Percentiles rank a stretch among this genome's conserved stretches.
Conservation (phyloP, 768 basidiomycete genomes). For the Serendipita sp. region DNA sequence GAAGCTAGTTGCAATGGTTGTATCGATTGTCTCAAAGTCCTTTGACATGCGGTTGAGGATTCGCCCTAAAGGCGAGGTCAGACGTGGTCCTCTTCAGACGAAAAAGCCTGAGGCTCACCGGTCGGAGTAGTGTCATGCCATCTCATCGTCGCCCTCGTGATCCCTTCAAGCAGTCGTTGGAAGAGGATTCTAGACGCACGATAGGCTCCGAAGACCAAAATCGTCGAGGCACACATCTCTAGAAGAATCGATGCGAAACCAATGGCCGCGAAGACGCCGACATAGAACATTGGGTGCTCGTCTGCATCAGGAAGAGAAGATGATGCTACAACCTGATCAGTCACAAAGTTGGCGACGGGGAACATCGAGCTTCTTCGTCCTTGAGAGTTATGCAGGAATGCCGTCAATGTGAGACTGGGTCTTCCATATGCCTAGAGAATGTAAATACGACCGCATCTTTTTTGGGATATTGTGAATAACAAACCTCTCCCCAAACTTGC, state of each 20-base stretch:
- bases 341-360: neutral
- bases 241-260: slow-evolving; percentile 35
- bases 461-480: neutral
- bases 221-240: slow-evolving; percentile 30
- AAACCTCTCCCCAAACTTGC: slow-evolving; percentile 28
- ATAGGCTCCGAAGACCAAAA: slow-evolving; percentile 31
- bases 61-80: slow-evolving; percentile 32
- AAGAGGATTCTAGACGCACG: slow-evolving; percentile 18
- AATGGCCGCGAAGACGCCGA: slow-evolving; percentile 50
- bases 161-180: slow-evolving; percentile 43
- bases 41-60: slow-evolving; percentile 79
- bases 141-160: slow-evolving; percentile 70
- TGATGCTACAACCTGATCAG: neutral
- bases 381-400: too few relatives aligned
- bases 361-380: neutral
- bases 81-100: neutral
- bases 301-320: slow-evolving; percentile 23
- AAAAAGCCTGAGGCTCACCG: slow-evolving; percentile 26
- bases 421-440: too few relatives aligned
- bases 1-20: slow-evolving; percentile 32
- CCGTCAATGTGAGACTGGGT: too few relatives aligned
- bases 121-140: slow-evolving; percentile 75
- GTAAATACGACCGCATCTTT: neutral
- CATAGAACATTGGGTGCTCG: slow-evolving; percentile 54
- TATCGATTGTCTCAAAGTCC: slow-evolving; percentile 79